Conservation (phyloP, 1,284 basidiomycete species). For the Cutaneotrichosporon sp. region DNA sequence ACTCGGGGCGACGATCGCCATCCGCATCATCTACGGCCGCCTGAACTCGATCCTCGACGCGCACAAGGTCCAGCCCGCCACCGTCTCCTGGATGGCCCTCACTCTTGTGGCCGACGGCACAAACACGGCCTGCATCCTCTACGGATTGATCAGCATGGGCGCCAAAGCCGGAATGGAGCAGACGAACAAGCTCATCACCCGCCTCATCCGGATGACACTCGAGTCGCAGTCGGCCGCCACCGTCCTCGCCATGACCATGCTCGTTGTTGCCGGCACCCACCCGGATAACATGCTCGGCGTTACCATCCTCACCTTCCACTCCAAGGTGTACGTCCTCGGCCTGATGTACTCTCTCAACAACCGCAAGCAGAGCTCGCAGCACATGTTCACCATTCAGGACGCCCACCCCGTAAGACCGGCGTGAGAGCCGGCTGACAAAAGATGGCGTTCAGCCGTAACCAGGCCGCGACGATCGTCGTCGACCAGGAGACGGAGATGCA, state of each 20-base stretch:
- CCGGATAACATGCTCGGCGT: conserved; percentile 33
- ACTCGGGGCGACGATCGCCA: background rate
- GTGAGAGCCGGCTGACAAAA: background rate
- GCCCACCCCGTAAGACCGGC: background rate
- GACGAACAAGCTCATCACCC: conserved; percentile 36
- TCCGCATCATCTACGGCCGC: background rate
- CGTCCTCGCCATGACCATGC: conserved; percentile 29
- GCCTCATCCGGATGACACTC: conserved; percentile 37
- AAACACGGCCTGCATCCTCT: conserved; percentile 35
- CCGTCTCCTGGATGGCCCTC: conserved; percentile 13
- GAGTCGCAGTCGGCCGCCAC: conserved; percentile 40
- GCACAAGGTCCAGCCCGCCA: background rate
- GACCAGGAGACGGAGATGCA: background rate
- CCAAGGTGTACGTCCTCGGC: conserved; percentile 34
- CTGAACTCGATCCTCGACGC: background rate
- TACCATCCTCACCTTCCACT: conserved; percentile 30
- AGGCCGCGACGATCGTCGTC: background rate
- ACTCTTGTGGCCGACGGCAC: conserved; percentile 33
- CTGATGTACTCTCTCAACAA: conserved; percentile 38
- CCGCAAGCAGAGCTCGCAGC: conserved; percentile 15
- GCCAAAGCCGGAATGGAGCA: conserved; percentile 37
- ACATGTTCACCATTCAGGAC: background rate
- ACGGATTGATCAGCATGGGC: conserved; percentile 22
- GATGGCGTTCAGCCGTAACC: background rate
- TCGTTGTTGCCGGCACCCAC: conserved; percentile 29